Conservation (phyloP, 495 filamentous ascomycete genomes). For the Aspergillus sparsus region DNA sequence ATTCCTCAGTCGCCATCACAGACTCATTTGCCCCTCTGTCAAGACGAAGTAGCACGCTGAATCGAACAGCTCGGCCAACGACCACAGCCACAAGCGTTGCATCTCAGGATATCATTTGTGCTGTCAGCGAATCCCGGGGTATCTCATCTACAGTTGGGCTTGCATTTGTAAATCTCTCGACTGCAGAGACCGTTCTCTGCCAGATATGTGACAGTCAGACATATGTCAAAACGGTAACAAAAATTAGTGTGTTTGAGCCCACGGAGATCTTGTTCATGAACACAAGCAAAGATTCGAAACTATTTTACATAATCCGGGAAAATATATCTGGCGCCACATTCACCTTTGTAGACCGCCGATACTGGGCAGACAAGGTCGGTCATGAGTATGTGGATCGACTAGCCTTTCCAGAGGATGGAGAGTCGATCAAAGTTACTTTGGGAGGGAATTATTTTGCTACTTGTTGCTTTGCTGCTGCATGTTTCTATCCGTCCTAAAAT, state of each 20-base stretch:
- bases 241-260: slow-evolving; percentile 76
- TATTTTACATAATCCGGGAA: slow-evolving; percentile 72
- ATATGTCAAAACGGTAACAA: slow-evolving; percentile 80
- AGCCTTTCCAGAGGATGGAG: slow-evolving; percentile 73
- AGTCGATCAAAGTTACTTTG: slow-evolving; percentile 75
- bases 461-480: slow-evolving; percentile 84
- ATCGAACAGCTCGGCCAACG: slow-evolving; percentile 52
- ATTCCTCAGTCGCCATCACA: slow-evolving; percentile 21
- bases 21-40: slow-evolving; percentile 32
- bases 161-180: slow-evolving; percentile 83
- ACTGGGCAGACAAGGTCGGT: slow-evolving; percentile 83
- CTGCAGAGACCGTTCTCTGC: slow-evolving; percentile 78
- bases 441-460: slow-evolving; percentile 86
- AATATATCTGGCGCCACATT: slow-evolving; percentile 58
- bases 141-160: slow-evolving; percentile 85
- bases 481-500: slow-evolving; percentile 35
- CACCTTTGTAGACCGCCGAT: slow-evolving; percentile 72
- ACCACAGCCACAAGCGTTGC: slow-evolving; percentile 67
- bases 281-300: slow-evolving; percentile 72
- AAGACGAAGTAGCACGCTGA: slow-evolving; percentile 41
- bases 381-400: slow-evolving; percentile 77
- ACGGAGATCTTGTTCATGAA: slow-evolving; percentile 72
- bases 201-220: slow-evolving; percentile 91
- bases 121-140: slow-evolving; percentile 85
- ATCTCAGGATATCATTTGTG: slow-evolving; percentile 82